Percentiles rank a stretch among this genome's conserved stretches.
Conservation (phyloP, 352 stramenopile species). For the Pythium oligandrum region DNA sequence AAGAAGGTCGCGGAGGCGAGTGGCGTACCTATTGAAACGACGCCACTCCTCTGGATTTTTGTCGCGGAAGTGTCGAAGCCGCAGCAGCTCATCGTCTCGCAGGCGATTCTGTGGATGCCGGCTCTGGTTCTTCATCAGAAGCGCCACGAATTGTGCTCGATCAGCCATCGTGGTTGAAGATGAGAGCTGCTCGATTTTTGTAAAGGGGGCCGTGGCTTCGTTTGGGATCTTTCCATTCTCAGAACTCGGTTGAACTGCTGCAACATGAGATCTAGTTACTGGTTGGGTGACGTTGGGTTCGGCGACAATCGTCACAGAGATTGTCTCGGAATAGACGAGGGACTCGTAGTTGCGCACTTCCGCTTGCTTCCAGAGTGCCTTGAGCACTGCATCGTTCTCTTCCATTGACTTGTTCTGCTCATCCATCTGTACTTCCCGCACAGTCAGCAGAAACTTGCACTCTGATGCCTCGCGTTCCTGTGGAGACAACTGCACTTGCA, state of each 20-base stretch:
- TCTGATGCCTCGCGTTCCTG: slow-evolving; percentile 22
- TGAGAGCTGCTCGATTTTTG: too few species aligned
- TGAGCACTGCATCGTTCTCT: slow-evolving; percentile 13
- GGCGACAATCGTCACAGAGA: slow-evolving; percentile 15
- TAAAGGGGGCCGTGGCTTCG: too few species aligned
- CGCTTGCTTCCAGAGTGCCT: slow-evolving; percentile 21
- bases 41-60: slow-evolving; percentile 2
- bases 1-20: slow-evolving; percentile 8
- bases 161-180: slow-evolving; percentile 11
- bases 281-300: too few species aligned
- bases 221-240: too few species aligned
- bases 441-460: slow-evolving; percentile 35
- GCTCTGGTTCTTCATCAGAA: slow-evolving; percentile 50
- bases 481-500: slow-evolving; percentile 27
- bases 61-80: slow-evolving; percentile 12
- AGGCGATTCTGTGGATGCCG: slow-evolving; percentile 20
- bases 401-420: not conserved
- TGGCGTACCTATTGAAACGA: slow-evolving; percentile 4
- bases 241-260: too few species aligned
- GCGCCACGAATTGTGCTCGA: slow-evolving; percentile 18
- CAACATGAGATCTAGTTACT: too few species aligned
- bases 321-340: slow-evolving; percentile 32
- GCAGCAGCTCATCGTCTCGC: slow-evolving; percentile 10
- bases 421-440: slow-evolving; percentile 3
- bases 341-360: slow-evolving; percentile 16